These are phyloP conservation scores for Hygrocybe coccinea DNA, from an alignment of 768 basidiomycete genomes.

Conservation along the genomic window DNA sequence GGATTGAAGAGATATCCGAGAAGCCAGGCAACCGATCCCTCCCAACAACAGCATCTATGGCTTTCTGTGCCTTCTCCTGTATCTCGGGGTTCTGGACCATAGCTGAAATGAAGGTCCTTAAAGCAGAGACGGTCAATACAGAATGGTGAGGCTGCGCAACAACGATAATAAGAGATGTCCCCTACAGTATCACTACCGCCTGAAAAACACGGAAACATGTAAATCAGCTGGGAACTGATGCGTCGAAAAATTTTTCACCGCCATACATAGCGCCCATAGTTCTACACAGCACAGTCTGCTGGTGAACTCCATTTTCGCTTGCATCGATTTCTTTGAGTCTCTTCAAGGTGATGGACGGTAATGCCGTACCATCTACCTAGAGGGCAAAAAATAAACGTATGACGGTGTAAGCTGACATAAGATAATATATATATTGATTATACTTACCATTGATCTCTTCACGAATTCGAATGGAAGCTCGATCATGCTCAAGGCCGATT, in stretches of 20 bases:
- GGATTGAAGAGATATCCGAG: conserved; percentile 32
- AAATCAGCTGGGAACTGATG: background rate
- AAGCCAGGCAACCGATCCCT: conserved; percentile 34
- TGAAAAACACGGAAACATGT: background rate
- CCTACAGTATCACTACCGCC: conserved; percentile 10
- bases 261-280: conserved; percentile 1
- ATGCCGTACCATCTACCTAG: conserved; percentile 3
- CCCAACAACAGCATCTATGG: conserved; percentile 35
- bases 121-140: conserved; percentile 19
- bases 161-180: background rate
- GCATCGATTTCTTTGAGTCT: background rate
- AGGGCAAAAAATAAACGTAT: too few species aligned
- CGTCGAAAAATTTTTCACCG: background rate
- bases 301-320: background rate
- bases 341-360: background rate
- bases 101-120: conserved; percentile 34
- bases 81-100: conserved; percentile 39
- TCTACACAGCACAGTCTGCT: background rate
- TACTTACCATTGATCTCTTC: conserved; percentile 28
- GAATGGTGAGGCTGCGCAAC: background rate
- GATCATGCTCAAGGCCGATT: conserved; percentile 25
- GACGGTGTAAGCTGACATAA: too few species aligned
- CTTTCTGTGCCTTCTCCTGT: conserved; percentile 34
- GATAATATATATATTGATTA: too few species aligned
- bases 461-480: conserved; percentile 31